Percentiles rank a stretch among this genome's conserved stretches.
Evolutionary conservation across 78 protist species (phyloP).

Genomic region (Dictyostelium firmibasis): DNA sequence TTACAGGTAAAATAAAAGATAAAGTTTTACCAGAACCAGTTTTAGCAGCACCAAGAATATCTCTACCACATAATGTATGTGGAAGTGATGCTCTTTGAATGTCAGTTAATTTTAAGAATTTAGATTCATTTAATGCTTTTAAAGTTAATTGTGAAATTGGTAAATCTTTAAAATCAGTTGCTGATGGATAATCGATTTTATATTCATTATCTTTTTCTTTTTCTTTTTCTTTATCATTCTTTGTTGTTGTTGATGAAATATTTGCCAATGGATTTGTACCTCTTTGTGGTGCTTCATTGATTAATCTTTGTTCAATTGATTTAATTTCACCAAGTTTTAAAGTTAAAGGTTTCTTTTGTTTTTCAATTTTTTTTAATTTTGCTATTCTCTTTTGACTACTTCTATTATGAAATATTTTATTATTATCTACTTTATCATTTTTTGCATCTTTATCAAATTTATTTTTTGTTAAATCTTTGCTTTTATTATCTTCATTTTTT

Average conservation of each 20-base stretch:
- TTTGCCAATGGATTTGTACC: conserved; percentile 51
- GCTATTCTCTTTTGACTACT: not conserved
- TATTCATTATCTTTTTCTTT: no score
- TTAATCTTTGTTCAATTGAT: conserved; percentile 38
- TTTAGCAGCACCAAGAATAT: conserved; percentile 96
- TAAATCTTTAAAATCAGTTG: conserved; percentile 46
- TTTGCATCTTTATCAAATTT: conserved; percentile 8
- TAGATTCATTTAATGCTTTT: conserved; percentile 65
- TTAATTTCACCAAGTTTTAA: conserved; percentile 6
- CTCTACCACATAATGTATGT: conserved; percentile 92
- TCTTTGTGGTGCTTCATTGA: conserved; percentile 54
- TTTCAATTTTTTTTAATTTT: conserved; percentile 8
- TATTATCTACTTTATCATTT: not conserved
- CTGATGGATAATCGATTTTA: conserved; percentile 6
- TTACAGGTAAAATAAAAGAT: conserved; percentile 92
- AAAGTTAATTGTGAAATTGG: conserved; percentile 57
- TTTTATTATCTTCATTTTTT: no score
- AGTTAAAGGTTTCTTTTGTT: not conserved
- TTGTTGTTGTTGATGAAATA: not conserved
- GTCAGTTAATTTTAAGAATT: conserved; percentile 86
- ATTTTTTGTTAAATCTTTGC: not conserved
- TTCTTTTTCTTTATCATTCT: not conserved
- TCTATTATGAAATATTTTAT: conserved; percentile 11
- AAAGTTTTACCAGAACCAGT: conserved; percentile 98
- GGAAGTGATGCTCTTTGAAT: conserved; percentile 92